Evolutionary conservation across 441 rosid genomes (phyloP), one percentile per base, ranked within the genome.

Genomic region (Bocquillonia castaneifolia): DNA sequence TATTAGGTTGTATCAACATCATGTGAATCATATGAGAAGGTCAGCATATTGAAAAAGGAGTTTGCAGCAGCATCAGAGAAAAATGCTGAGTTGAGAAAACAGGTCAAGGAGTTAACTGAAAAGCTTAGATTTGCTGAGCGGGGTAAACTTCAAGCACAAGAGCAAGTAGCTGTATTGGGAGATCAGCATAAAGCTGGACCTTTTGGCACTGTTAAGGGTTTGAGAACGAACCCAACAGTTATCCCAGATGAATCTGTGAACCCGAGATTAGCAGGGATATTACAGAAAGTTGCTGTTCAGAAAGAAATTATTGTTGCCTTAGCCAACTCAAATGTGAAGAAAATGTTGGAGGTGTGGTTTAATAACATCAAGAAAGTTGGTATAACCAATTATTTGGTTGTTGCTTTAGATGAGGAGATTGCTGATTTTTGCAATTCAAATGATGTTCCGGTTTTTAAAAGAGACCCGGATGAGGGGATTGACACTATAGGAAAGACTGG

Each of bases 231-330:
- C 66, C 96, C 93, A 34, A 78, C 84, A 1, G 76, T 93, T 37
- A 45, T 83, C 25, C 80, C 96, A 0, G 93, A 88, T 71, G 90
- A 82, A 58, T 86, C 89, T 29, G 82, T 89, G 54, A 93, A 89
- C 80, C 95, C 88, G 0, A 87, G 96, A 71, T 72, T 93, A 64
- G 91, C 90, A n/a, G 79, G 82, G 74, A 70, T 89, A 36, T 75
- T 93, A 64, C 84, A 87, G 69, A 62, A 74, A 63, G 81, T 89
- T 70, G 88, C 97, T 51, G 84, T 89, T 15, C 39, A 69, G 63
- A 89, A 80, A 72, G 99, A 91, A 80, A 76, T 93, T 34, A 93
- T 93, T 13, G 97, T 91, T 57, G 93, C 91, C 17, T 85, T 91
- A 59, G 99, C 98, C 44, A 94, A 88, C 75, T 81, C 87, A 2